Evolutionary conservation across 805 yeast species (phyloP).

Genomic region (Ascoidea asiatica): DNA sequence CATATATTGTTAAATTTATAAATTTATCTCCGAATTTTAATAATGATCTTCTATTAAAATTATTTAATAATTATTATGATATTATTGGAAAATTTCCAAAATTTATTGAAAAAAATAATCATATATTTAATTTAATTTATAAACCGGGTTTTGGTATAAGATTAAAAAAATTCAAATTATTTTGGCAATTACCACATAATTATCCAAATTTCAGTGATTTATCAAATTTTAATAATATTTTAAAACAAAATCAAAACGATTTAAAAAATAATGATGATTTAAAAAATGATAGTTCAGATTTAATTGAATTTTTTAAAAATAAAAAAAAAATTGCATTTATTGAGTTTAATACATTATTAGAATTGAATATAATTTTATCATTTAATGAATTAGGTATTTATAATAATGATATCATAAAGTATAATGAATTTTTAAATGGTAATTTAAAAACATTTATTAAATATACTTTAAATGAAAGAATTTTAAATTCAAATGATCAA

Average conservation of each 20-base stretch:
- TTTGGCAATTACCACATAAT: too few relatives aligned
- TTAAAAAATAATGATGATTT: constrained; percentile 13
- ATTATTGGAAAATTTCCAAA: constrained; percentile 17
- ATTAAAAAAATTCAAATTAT: constrained; percentile 44
- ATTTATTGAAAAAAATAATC: constrained; percentile 40
- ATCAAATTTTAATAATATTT: constrained; percentile 14
- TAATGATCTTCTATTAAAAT: constrained; percentile 5
- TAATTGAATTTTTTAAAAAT: constrained; percentile 13
- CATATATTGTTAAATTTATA: constrained; percentile 50
- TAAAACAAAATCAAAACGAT: neutral
- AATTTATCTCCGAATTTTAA: constrained; percentile 45
- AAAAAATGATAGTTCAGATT: constrained; percentile 18
- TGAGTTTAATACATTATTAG: constrained; percentile 36
- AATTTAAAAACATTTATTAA: neutral
- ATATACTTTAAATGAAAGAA: neutral
- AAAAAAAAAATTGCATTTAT: constrained; percentile 51
- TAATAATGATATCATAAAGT: constrained; percentile 6
- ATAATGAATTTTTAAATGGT: constrained; percentile 7
- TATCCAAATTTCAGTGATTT: too few relatives aligned
- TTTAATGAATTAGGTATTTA: constrained; percentile 9
- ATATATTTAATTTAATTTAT: constrained; percentile 5
- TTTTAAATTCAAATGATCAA: neutral
- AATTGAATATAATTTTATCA: constrained; percentile 19
- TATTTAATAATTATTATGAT: constrained; percentile 10
- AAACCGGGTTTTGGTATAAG: constrained; percentile 32